phyloP scores from a whole-genome alignment of 331 rosid genomes.

The Saraca asoca region DNA sequence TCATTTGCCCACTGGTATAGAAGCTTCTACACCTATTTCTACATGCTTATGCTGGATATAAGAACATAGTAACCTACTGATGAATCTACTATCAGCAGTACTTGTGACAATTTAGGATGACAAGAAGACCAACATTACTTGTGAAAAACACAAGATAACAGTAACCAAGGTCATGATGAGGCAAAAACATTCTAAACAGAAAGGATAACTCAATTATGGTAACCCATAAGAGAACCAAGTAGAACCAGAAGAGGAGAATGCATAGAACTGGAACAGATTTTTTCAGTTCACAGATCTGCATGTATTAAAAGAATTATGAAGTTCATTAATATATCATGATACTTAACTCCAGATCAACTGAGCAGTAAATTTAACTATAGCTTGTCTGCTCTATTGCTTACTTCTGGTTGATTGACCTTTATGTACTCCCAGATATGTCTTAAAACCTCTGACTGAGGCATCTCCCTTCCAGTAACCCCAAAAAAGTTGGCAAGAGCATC shows the following conservation, averaged over 20 bases:
- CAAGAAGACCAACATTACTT: neutral
- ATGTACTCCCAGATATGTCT: conserved; percentile 83
- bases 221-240: neutral
- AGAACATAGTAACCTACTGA: conserved; percentile 17
- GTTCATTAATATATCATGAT: conserved; percentile 17
- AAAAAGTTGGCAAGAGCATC: conserved; percentile 80
- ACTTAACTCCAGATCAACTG: neutral
- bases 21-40: conserved; percentile 11
- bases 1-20: conserved; percentile 8
- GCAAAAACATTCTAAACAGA: neutral
- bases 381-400: conserved; percentile 21
- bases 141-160: neutral
- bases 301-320: conserved; percentile 6
- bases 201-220: neutral
- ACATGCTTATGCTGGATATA: conserved; percentile 4
- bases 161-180: neutral
- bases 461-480: conserved; percentile 69
- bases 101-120: neutral
- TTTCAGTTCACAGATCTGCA: neutral
- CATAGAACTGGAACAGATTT: conserved; percentile 8
- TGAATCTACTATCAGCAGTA: neutral
- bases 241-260: conserved; percentile 16
- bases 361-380: neutral
- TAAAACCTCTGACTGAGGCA: conserved; percentile 80
- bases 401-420: conserved; percentile 71